These are phyloP conservation scores for Scytalidium sp. DNA, from an alignment of 2,329 filamentous ascomycete species.

Conservation along the genomic window DNA sequence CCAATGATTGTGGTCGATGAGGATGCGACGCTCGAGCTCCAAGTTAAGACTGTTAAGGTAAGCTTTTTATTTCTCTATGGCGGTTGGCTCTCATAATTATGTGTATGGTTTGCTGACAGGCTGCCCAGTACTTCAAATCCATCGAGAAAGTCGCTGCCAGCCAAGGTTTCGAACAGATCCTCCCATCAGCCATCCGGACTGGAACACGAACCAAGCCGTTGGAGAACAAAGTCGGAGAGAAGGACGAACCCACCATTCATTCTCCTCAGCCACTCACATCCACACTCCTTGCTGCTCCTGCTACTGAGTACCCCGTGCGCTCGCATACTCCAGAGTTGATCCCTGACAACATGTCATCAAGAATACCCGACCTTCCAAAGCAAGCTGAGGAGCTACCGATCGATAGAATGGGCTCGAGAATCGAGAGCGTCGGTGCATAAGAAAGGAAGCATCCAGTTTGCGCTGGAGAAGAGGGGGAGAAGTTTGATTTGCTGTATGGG, in stretches of 20 bases:
- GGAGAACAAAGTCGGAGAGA: slow-evolving; percentile 6
- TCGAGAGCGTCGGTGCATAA: neutral
- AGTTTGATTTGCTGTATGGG: too few species aligned
- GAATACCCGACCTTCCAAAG: slow-evolving; percentile 1
- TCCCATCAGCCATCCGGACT: slow-evolving; percentile 54
- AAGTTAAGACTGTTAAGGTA: slow-evolving; percentile 70
- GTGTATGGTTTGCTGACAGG: slow-evolving; percentile 10
- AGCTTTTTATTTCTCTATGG: slow-evolving; percentile 11
- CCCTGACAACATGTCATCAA: slow-evolving; percentile 52
- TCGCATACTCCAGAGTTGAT: slow-evolving; percentile 57
- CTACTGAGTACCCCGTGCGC: slow-evolving; percentile 51
- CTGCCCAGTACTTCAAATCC: slow-evolving; percentile 65
- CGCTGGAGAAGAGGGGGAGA: too few species aligned
- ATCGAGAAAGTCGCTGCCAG: slow-evolving; percentile 62
- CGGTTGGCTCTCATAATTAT: neutral
- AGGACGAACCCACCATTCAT: slow-evolving; percentile 40
- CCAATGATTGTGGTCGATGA: slow-evolving; percentile 83
- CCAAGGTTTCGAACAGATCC: slow-evolving; percentile 55
- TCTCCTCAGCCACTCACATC: slow-evolving; percentile 54
- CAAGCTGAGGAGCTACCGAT: neutral
- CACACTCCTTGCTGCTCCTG: slow-evolving; percentile 51
- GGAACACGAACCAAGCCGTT: slow-evolving; percentile 31
- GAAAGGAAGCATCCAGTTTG: too few species aligned
- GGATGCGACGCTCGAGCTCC: slow-evolving; percentile 70
- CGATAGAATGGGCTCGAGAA: slow-evolving; percentile 1